Evolutionary conservation across 1,284 basidiomycete species (phyloP), one percentile per base, ranked within the genome.

Genomic region (Phellopilus nigrolimitatus): DNA sequence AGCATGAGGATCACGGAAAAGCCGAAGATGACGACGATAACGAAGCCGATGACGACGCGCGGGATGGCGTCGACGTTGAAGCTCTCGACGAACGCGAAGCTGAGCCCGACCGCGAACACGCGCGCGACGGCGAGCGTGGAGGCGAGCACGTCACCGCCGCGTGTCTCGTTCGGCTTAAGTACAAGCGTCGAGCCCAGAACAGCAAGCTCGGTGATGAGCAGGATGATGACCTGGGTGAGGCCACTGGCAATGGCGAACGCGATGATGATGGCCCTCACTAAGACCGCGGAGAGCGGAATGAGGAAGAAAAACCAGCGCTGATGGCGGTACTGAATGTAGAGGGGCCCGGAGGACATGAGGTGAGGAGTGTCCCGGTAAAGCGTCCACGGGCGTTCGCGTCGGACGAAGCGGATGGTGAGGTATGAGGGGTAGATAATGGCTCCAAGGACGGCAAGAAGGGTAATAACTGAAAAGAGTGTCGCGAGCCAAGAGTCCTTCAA

Each of bases 401-500:
- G 67, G 37, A 71, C 73, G 10, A 72, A 56, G 37, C 74, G 75
- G 46, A 80, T 55, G 25, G 75, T 70, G 40, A 69, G 62, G 58
- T 76, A 70, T 12, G 70, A 57, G 0, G 78, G 68, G 58, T 75
- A 75, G 19, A 68, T 56, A 27, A 85, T 62, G 55, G 70, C 61
- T 10, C 64, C 66, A 25, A 81, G 56, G 40, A 88, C 69, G 1
- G 67, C 72, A 40, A 91, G 66, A 62, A 92, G 72, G 41, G 84
- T 70, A 47, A 88, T 59, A 43, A 84, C 81, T 3, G 88, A 81
- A 21, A 91, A 68, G 9, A 88, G 65, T 46, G 76, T 70, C 0
- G 91, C 79, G 1, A 93, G 73, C 80, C 88, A 90, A 0, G 91
- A 93, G 65, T 95, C 91, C 53, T 78, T 75, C 53, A 95, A 73